Conservation (phyloP, 306 rosid species). For the Calophaca sinica region DNA sequence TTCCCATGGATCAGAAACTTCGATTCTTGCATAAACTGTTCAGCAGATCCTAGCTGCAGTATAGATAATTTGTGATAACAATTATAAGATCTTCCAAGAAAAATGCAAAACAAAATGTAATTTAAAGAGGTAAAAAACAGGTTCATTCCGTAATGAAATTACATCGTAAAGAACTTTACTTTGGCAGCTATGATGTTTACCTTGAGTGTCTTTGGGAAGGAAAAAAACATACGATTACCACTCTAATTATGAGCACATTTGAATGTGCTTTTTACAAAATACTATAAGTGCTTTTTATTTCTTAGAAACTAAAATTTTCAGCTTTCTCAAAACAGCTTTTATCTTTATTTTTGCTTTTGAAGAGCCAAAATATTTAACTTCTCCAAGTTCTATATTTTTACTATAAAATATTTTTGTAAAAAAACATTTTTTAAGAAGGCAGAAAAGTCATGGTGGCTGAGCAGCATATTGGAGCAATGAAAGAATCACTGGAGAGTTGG, state of each 20-base stretch:
- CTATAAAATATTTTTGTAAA: neutral
- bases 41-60: constrained; percentile 90
- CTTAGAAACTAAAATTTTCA: constrained; percentile 6
- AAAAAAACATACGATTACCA: constrained; percentile 6
- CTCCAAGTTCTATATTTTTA: neutral
- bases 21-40: constrained; percentile 81
- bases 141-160: constrained; percentile 2
- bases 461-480: neutral
- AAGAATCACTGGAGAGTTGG: neutral
- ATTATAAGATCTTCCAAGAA: constrained; percentile 11
- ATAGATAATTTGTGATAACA: constrained; percentile 38
- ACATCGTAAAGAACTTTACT: constrained; percentile 23
- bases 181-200: constrained; percentile 11
- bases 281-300: neutral
- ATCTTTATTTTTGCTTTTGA: neutral
- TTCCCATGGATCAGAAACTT: constrained; percentile 86
- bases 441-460: neutral
- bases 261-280: constrained; percentile 1
- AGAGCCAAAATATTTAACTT: constrained; percentile 23
- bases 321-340: neutral
- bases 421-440: neutral
- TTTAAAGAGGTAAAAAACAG: neutral
- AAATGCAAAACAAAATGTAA: constrained; percentile 34
- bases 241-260: constrained; percentile 27
- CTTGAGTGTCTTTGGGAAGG: constrained; percentile 20